Conservation (phyloP, 2,329 filamentous ascomycete species). For the Basipetospora sp. region DNA sequence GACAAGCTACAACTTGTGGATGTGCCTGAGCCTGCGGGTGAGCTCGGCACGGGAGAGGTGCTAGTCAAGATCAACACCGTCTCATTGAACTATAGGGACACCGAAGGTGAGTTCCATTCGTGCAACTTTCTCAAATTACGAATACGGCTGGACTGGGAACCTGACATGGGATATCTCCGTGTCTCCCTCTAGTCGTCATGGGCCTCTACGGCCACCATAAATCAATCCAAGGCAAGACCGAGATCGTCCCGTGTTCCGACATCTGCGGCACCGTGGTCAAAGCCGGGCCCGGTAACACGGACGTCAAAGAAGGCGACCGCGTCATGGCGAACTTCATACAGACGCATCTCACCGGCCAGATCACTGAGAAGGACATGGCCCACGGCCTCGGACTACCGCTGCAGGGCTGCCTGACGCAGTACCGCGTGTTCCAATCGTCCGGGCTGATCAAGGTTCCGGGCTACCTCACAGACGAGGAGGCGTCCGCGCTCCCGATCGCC, state of each 20-base stretch:
- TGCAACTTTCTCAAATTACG: background rate
- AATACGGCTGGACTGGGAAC: background rate
- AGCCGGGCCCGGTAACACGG: slow-evolving; percentile 16
- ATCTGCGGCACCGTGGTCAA: slow-evolving; percentile 49
- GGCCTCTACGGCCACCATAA: slow-evolving; percentile 55
- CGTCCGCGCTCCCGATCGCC: slow-evolving; percentile 44
- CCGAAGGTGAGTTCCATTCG: slow-evolving; percentile 23
- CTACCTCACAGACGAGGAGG: slow-evolving; percentile 45
- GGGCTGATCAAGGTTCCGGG: slow-evolving; percentile 40
- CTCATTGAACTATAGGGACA: slow-evolving; percentile 35
- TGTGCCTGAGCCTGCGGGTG: slow-evolving; percentile 30
- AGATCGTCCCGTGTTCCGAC: slow-evolving; percentile 53
- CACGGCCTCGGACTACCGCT: slow-evolving; percentile 47
- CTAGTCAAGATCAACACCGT: slow-evolving; percentile 32
- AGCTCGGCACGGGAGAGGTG: slow-evolving; percentile 30
- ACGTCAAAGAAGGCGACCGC: slow-evolving; percentile 44
- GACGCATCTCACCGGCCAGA: slow-evolving; percentile 41
- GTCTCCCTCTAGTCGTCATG: slow-evolving; percentile 35
- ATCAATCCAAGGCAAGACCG: slow-evolving; percentile 23
- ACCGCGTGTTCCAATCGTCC: slow-evolving; percentile 43
- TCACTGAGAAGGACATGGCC: slow-evolving; percentile 38
- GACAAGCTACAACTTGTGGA: slow-evolving; percentile 34
- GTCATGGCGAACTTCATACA: slow-evolving; percentile 52
- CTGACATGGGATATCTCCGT: background rate
- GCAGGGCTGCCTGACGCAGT: slow-evolving; percentile 41